phyloP scores from a whole-genome alignment of 2,329 filamentous ascomycete genomes.

The Apiospora malaysiana region DNA sequence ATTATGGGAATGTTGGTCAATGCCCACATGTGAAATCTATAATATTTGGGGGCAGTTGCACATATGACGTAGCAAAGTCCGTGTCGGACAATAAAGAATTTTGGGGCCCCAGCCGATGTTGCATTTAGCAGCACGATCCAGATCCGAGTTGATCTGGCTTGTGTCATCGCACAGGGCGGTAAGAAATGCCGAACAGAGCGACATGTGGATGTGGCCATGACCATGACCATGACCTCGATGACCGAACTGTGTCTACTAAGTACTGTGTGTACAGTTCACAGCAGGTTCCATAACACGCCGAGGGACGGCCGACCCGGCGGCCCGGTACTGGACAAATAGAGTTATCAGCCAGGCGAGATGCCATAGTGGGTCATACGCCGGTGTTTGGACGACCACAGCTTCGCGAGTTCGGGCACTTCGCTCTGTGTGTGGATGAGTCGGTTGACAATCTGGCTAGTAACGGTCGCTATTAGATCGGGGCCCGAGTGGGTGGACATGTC shows the following conservation, averaged over 20 bases:
- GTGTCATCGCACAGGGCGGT: background rate
- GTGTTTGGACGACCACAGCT: background rate
- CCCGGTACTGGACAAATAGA: slow-evolving; percentile 5
- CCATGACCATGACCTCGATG: background rate
- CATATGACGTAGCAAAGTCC: slow-evolving; percentile 3
- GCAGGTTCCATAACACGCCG: background rate
- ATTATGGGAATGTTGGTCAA: background rate
- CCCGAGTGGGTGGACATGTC: background rate
- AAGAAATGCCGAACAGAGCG: background rate
- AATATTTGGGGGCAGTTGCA: slow-evolving; percentile 1
- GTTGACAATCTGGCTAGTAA: background rate
- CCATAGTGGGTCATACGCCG: background rate
- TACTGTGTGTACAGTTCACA: background rate
- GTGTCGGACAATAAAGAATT: background rate
- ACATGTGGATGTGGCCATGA: background rate
- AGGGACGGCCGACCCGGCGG: slow-evolving; percentile 2
- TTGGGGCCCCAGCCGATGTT: background rate
- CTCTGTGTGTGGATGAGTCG: background rate
- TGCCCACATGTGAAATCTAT: slow-evolving; percentile 4
- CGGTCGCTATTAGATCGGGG: background rate
- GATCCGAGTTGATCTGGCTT: background rate
- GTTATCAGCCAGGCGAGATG: background rate
- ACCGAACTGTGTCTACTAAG: too few relatives aligned
- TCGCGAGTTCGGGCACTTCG: background rate
- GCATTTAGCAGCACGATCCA: background rate